Conservation (phyloP, 306 rosid genomes). For the Malus sylvestris region DNA sequence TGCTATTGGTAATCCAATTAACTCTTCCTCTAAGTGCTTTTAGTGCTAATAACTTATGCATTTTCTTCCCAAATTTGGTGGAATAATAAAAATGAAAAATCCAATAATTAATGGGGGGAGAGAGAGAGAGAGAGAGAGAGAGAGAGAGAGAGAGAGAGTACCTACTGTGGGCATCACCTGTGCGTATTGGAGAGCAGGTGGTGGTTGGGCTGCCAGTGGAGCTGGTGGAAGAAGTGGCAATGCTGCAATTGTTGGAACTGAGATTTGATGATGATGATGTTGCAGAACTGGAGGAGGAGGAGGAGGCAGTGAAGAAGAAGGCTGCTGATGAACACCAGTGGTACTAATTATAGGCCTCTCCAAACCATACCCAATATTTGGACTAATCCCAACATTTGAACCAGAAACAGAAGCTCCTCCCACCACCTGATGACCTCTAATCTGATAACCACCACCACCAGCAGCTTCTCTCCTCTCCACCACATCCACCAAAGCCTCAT, state of each 20-base stretch:
- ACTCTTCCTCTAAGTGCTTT: neutral
- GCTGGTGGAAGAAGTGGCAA: slow-evolving; percentile 10
- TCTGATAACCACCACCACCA: neutral
- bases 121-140: neutral
- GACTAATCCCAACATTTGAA: slow-evolving; percentile 1
- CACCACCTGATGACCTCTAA: neutral
- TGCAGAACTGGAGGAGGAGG: slow-evolving; percentile 4
- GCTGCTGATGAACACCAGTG: neutral
- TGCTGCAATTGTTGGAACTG: slow-evolving; percentile 9
- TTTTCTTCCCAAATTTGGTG: neutral
- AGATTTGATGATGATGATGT: slow-evolving; percentile 1
- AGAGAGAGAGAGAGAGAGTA: neutral
- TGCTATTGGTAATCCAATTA: neutral
- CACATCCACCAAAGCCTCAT: slow-evolving; percentile 31
- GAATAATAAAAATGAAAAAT: no score
- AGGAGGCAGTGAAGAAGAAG: neutral
- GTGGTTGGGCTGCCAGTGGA: slow-evolving; percentile 11
- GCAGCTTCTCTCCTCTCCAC: slow-evolving; percentile 31
- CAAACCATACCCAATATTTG: neutral
- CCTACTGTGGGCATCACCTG: slow-evolving; percentile 39
- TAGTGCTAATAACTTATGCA: neutral
- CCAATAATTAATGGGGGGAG: neutral
- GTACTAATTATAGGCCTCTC: slow-evolving; percentile 7
- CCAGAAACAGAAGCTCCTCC: slow-evolving; percentile 8
- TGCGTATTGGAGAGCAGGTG: slow-evolving; percentile 17